These are phyloP conservation scores for Torrubiella hemipterigena DNA, from an alignment of 2,329 filamentous ascomycete genomes.

Conservation along the genomic window DNA sequence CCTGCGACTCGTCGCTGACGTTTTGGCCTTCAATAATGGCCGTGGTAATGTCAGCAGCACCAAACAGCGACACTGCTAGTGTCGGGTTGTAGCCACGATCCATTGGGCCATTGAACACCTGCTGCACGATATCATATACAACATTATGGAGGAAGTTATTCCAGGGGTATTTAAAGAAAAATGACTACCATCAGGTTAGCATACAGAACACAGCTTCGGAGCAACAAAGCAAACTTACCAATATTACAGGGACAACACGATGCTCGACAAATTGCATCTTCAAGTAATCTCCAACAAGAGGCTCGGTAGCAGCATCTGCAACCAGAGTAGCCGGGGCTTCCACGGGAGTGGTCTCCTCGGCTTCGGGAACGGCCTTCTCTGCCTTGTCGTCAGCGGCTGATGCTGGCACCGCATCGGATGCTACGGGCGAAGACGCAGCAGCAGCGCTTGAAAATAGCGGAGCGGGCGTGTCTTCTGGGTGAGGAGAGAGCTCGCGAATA, in stretches of 20 bases:
- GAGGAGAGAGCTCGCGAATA: conserved; percentile 30
- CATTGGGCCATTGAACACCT: conserved; percentile 98
- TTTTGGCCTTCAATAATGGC: conserved; percentile 86
- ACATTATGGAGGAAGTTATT: conserved; percentile 99
- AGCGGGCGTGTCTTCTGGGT: conserved; percentile 56
- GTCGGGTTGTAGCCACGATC: conserved; percentile 87
- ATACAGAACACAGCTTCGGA: conserved; percentile 5
- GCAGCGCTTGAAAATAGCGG: conserved; percentile 36
- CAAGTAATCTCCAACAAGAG: conserved; percentile 85
- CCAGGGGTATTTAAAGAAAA: conserved; percentile 98
- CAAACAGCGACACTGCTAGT: conserved; percentile 85
- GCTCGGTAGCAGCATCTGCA: conserved; percentile 24
- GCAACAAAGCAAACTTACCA: conserved; percentile 46
- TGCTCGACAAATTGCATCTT: conserved; percentile 97
- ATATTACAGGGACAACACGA: conserved; percentile 84
- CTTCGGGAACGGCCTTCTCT: conserved; percentile 3
- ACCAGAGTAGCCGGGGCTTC: conserved; percentile 6
- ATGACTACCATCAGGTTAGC: conserved; percentile 64
- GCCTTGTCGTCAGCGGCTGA: conserved; percentile 5
- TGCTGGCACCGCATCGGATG: conserved; percentile 16
- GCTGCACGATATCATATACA: conserved; percentile 96
- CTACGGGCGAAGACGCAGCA: no score
- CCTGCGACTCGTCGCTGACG: conserved; percentile 75
- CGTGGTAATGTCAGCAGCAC: conserved; percentile 77
- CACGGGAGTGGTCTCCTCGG: conserved; percentile 4